Conservation (phyloP, 306 rosid genomes). For the Arachis hypogaea region DNA sequence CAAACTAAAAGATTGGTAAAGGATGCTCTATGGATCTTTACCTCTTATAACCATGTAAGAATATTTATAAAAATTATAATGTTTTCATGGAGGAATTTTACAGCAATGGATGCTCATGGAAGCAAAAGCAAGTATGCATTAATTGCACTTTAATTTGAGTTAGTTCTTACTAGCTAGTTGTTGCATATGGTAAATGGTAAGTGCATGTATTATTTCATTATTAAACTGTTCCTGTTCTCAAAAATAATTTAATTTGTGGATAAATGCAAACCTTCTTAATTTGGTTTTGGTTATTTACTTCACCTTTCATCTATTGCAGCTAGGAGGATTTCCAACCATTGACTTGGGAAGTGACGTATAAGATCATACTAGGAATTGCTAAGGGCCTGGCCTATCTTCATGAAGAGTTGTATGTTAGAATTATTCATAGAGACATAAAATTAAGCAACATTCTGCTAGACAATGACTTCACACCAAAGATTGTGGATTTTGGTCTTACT, state of each 20-base stretch:
- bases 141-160: slow-evolving; percentile 21
- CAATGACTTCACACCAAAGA: slow-evolving; percentile 57
- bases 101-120: slow-evolving; percentile 23
- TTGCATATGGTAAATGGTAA: neutral
- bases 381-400: slow-evolving; percentile 74
- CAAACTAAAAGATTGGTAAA: slow-evolving; percentile 85
- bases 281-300: neutral
- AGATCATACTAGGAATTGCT: slow-evolving; percentile 51
- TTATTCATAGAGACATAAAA: slow-evolving; percentile 74
- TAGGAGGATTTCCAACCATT: slow-evolving; percentile 37
- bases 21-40: neutral
- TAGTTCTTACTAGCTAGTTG: neutral
- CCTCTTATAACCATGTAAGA: no score
- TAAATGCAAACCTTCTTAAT: slow-evolving; percentile 2
- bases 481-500: slow-evolving; percentile 83
- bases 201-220: no score
- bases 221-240: no score
- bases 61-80: no score
- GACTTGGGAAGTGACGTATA: slow-evolving; percentile 42
- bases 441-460: slow-evolving; percentile 65
- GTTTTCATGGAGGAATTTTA: slow-evolving; percentile 19
- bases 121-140: slow-evolving; percentile 19
- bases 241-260: neutral
- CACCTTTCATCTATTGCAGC: slow-evolving; percentile 11
- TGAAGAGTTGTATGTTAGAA: slow-evolving; percentile 60